A percentile compares a stretch with the other conserved stretches of the same genome.
Conservation (phyloP, 768 basidiomycete species). For the Tulasnella sp. region DNA sequence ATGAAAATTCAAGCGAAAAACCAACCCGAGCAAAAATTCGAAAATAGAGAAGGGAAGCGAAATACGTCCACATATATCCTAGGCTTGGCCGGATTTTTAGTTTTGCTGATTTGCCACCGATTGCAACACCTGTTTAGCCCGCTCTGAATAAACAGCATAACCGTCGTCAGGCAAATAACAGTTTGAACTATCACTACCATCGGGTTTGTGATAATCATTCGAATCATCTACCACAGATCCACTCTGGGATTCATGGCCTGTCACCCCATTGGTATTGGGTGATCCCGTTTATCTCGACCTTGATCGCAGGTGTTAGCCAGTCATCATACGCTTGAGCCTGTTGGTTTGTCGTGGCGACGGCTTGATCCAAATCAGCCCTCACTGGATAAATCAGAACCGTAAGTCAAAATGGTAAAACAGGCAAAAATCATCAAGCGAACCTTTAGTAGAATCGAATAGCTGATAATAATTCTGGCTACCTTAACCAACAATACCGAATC, state of each 20-base stretch:
- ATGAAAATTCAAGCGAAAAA: too few relatives aligned
- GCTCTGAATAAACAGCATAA: too few relatives aligned
- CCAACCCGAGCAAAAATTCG: too few relatives aligned
- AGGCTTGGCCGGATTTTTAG: too few relatives aligned
- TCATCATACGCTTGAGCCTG: constrained; percentile 34
- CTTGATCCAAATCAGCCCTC: neutral
- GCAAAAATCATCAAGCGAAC: too few relatives aligned
- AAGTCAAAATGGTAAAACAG: too few relatives aligned
- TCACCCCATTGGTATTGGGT: constrained; percentile 20
- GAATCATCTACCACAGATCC: neutral
- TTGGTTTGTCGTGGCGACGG: constrained; percentile 16
- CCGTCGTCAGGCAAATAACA: too few relatives aligned
- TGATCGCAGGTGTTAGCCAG: constrained; percentile 41
- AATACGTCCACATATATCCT: too few relatives aligned
- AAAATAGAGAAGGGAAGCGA: too few relatives aligned
- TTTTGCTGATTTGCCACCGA: too few relatives aligned
- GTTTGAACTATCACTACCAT: too few relatives aligned
- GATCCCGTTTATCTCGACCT: constrained; percentile 21
- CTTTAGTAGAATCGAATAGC: constrained; percentile 43
- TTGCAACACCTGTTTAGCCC: too few relatives aligned
- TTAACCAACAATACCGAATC: constrained; percentile 52
- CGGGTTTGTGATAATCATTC: neutral
- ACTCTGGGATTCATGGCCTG: neutral
- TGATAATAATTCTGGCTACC: constrained; percentile 40
- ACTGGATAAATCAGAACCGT: neutral